Conservation (phyloP, 208 protist genomes). For the Phytomonas sp. region DNA sequence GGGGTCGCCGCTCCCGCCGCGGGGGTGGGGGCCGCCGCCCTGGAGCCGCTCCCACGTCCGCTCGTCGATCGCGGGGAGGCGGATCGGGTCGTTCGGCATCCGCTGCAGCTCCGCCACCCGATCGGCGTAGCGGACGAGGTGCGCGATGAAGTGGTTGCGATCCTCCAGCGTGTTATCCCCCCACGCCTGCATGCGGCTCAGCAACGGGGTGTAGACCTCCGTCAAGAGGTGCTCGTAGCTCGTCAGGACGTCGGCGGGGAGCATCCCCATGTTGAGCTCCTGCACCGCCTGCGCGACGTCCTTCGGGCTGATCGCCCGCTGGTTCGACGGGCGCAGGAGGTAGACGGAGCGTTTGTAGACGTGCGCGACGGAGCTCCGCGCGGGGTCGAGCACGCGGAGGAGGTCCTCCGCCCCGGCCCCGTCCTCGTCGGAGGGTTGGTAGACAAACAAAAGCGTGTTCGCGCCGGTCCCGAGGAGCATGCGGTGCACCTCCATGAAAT, state of each 20-base stretch:
- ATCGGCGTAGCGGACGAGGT: constrained; percentile 82
- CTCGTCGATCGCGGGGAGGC: constrained; percentile 47
- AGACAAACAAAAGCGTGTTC: constrained; percentile 78
- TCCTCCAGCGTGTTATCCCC: constrained; percentile 84
- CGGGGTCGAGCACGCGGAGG: constrained; percentile 62
- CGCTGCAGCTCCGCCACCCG: constrained; percentile 86
- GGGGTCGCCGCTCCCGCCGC: constrained; percentile 23
- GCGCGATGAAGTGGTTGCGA: constrained; percentile 80
- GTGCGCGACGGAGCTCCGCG: constrained; percentile 41
- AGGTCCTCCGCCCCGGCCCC: constrained; percentile 34
- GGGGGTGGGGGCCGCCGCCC: constrained; percentile 33
- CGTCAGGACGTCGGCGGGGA: constrained; percentile 72
- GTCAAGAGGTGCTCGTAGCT: constrained; percentile 86
- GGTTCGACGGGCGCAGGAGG: constrained; percentile 40
- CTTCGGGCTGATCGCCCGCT: constrained; percentile 62
- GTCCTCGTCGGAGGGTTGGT: constrained; percentile 37
- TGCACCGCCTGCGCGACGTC: constrained; percentile 73
- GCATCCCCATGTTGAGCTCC: constrained; percentile 77
- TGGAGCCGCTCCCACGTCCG: constrained; percentile 74
- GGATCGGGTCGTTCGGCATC: constrained; percentile 57
- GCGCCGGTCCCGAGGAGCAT: constrained; percentile 77
- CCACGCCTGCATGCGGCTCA: constrained; percentile 77
- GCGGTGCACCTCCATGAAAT: constrained; percentile 82
- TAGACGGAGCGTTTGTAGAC: constrained; percentile 81
- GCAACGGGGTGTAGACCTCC: constrained; percentile 88